A percentile compares a stretch with the other conserved stretches of the same genome.
phyloP scores from a whole-genome alignment of 768 basidiomycete genomes.

The Lactifluus piperatus region DNA sequence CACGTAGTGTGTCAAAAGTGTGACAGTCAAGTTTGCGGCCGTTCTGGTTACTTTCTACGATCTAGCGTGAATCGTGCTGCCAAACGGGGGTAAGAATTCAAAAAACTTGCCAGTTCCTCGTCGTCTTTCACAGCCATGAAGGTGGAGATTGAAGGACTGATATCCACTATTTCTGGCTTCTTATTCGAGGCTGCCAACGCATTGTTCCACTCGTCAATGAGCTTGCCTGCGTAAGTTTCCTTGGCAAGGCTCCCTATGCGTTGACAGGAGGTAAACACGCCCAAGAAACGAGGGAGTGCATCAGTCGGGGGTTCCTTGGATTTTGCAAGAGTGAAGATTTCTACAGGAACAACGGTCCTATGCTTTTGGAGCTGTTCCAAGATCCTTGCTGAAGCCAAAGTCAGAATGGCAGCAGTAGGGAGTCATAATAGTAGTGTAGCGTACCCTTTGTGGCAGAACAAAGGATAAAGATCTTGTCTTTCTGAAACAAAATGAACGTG shows the following conservation, averaged over 20 bases:
- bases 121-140: slow-evolving; percentile 85
- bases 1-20: slow-evolving; percentile 77
- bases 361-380: slow-evolving; percentile 65
- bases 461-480: slow-evolving; percentile 65
- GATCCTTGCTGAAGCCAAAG: slow-evolving; percentile 58
- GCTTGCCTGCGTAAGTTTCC: slow-evolving; percentile 78
- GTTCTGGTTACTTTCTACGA: slow-evolving; percentile 67
- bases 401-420: background rate
- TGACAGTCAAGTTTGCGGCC: slow-evolving; percentile 74
- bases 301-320: slow-evolving; percentile 71
- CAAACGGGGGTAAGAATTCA: background rate
- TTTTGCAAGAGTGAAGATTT: slow-evolving; percentile 72
- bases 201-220: slow-evolving; percentile 80
- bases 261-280: slow-evolving; percentile 48
- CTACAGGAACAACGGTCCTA: slow-evolving; percentile 51
- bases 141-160: slow-evolving; percentile 63
- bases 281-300: slow-evolving; percentile 59
- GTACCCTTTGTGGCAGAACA: slow-evolving; percentile 87
- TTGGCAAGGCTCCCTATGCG: slow-evolving; percentile 73
- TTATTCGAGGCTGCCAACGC: slow-evolving; percentile 43
- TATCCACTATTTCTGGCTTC: slow-evolving; percentile 73
- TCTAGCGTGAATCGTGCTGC: slow-evolving; percentile 9
- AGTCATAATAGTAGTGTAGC: slow-evolving; percentile 11
- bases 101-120: slow-evolving; percentile 71
- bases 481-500: slow-evolving; percentile 78